Evolutionary conservation across 148 eudicot genomes (phyloP).

Genomic region (Pouteria glomerata): DNA sequence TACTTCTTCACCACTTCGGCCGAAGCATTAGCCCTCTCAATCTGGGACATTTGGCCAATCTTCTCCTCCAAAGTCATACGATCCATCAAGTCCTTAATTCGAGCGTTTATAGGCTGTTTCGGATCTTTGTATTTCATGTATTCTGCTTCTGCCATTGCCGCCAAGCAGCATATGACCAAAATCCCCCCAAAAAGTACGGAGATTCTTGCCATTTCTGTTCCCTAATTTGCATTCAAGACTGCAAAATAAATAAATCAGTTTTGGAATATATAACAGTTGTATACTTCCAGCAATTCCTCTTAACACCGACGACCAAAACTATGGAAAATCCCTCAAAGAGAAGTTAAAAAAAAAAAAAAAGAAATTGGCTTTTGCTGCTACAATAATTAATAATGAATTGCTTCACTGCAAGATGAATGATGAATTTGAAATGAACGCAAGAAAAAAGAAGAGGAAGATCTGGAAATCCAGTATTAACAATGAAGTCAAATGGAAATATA

Average conservation of each 20-base stretch:
- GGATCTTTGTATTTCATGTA: slow-evolving; percentile 24
- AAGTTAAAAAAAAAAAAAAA: not conserved
- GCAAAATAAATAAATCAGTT: not conserved
- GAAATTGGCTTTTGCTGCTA: not conserved
- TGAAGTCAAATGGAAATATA: not conserved
- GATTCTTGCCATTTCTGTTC: slow-evolving; percentile 11
- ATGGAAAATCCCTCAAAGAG: not conserved
- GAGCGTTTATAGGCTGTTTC: slow-evolving; percentile 9
- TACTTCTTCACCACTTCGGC: slow-evolving; percentile 21
- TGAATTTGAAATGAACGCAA: not conserved
- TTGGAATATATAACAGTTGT: not conserved
- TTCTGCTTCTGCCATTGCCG: slow-evolving; percentile 14
- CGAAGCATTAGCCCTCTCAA: slow-evolving; percentile 12
- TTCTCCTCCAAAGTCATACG: slow-evolving; percentile 26
- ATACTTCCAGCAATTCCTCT: not conserved
- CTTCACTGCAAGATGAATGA: not conserved
- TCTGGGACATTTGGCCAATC: slow-evolving; percentile 27
- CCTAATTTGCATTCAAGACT: not conserved
- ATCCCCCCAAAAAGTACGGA: slow-evolving; percentile 2
- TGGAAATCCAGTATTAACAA: not conserved
- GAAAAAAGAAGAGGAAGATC: not conserved
- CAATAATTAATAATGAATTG: not conserved
- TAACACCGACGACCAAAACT: not conserved
- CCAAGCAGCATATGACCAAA: slow-evolving; percentile 12
- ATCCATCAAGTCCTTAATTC: slow-evolving; percentile 20